These are phyloP conservation scores for Pezicula rhizophila DNA, from an alignment of 2,329 filamentous ascomycete species.

Conservation along the genomic window DNA sequence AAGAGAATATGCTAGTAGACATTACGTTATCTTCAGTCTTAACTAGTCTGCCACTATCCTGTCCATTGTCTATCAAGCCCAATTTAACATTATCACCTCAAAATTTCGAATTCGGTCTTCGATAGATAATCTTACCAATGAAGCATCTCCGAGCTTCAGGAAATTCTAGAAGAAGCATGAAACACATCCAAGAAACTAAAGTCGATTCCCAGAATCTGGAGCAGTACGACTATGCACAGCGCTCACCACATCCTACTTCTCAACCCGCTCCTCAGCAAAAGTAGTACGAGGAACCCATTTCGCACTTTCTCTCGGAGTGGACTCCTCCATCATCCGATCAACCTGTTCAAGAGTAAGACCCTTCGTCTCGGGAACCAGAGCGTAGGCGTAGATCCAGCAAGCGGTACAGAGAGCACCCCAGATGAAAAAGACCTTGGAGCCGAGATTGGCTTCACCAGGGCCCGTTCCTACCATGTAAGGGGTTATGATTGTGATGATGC, in stretches of 20 bases:
- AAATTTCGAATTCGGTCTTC: too few relatives aligned
- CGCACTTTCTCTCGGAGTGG: slow-evolving; percentile 31
- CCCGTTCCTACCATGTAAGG: slow-evolving; percentile 62
- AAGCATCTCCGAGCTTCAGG: too few relatives aligned
- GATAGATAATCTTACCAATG: too few relatives aligned
- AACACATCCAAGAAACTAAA: too few relatives aligned
- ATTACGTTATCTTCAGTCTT: too few relatives aligned
- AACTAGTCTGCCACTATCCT: too few relatives aligned
- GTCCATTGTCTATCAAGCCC: too few relatives aligned
- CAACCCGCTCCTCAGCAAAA: slow-evolving; percentile 18
- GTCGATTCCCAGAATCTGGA: too few relatives aligned
- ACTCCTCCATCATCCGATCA: slow-evolving; percentile 54
- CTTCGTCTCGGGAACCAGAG: slow-evolving; percentile 67
- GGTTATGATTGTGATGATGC: slow-evolving; percentile 64
- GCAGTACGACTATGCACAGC: background rate
- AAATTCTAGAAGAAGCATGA: too few relatives aligned
- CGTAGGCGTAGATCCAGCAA: slow-evolving; percentile 49
- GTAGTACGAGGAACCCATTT: slow-evolving; percentile 25
- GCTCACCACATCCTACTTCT: slow-evolving; percentile 1
- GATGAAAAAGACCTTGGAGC: slow-evolving; percentile 41
- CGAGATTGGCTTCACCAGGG: slow-evolving; percentile 36
- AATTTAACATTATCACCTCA: too few relatives aligned
- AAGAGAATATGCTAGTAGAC: too few relatives aligned
- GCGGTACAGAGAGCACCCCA: slow-evolving; percentile 54
- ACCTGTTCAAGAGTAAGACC: slow-evolving; percentile 68